Evolutionary conservation across 139 green algal species (phyloP).

Genomic region (Trebouxia sp.): DNA sequence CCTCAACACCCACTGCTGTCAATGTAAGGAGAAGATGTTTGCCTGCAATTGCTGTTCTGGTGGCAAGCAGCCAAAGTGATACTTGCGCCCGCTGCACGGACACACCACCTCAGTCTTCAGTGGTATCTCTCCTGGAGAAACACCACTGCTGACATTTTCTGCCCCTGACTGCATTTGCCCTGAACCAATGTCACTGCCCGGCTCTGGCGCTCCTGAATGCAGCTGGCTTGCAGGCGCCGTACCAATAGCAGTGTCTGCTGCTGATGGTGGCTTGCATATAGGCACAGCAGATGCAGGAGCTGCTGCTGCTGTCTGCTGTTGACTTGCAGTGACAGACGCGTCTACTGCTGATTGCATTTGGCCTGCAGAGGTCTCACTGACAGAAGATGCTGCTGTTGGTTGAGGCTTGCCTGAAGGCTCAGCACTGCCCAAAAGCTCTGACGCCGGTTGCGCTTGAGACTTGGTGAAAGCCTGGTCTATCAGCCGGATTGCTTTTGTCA

Average conservation of each 20-base stretch:
- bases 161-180: too few species aligned
- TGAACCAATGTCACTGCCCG: too few species aligned
- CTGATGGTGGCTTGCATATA: background rate
- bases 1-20: background rate
- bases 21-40: background rate
- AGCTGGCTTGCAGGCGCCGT: background rate
- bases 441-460: too few species aligned
- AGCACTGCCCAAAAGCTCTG: too few species aligned
- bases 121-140: too few species aligned
- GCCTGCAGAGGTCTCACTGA: background rate
- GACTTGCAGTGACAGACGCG: too few species aligned
- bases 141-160: too few species aligned
- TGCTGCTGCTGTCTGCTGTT: too few species aligned
- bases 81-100: conserved; percentile 14
- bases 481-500: too few species aligned
- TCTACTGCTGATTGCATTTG: background rate
- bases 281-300: background rate
- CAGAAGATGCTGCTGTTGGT: background rate
- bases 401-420: background rate
- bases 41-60: background rate
- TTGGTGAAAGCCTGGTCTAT: too few species aligned
- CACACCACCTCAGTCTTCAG: background rate
- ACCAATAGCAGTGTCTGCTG: background rate
- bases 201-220: background rate
- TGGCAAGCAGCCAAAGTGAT: conserved; percentile 38